Conservation (phyloP, 768 basidiomycete species). For the Leucogyrophana mollusca region DNA sequence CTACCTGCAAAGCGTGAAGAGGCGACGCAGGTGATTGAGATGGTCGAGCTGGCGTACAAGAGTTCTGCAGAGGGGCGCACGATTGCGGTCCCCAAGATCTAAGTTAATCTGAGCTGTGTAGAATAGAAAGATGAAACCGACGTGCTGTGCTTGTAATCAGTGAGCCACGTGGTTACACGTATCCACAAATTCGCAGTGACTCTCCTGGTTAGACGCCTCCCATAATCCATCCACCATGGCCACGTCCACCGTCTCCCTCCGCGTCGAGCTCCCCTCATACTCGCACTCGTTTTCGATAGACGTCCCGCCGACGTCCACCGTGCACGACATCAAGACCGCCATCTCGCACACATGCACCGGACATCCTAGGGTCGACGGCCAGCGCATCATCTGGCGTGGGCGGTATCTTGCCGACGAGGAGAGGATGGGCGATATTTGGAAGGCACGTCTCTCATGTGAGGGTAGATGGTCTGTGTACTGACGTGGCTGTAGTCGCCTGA, state of each 20-base stretch:
- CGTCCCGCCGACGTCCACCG: conserved; percentile 45
- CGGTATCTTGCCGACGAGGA: conserved; percentile 65
- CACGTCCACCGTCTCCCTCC: conserved; percentile 37
- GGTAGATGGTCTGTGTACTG: not conserved
- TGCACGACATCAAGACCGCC: conserved; percentile 66
- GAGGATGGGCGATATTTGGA: conserved; percentile 67
- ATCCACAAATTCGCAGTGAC: no score
- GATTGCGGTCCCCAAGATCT: no score
- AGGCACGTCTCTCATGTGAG: conserved; percentile 52
- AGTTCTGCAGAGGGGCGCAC: no score
- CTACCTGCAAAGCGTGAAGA: no score
- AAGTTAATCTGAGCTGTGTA: no score
- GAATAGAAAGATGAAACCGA: no score
- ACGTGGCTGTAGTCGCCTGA: conserved; percentile 42
- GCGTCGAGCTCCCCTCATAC: conserved; percentile 76
- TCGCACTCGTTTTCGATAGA: conserved; percentile 63
- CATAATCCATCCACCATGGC: no score
- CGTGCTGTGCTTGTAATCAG: no score
- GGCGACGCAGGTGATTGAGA: no score
- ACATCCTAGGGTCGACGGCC: conserved; percentile 64
- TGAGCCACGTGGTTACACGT: no score
- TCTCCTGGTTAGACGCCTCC: no score
- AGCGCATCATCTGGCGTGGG: conserved; percentile 76
- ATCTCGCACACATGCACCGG: conserved; percentile 63
- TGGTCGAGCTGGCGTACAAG: no score